Base-by-base conservation (phyloP, 495 filamentous ascomycete genomes). In the Delitschia confertaspora region DNA sequence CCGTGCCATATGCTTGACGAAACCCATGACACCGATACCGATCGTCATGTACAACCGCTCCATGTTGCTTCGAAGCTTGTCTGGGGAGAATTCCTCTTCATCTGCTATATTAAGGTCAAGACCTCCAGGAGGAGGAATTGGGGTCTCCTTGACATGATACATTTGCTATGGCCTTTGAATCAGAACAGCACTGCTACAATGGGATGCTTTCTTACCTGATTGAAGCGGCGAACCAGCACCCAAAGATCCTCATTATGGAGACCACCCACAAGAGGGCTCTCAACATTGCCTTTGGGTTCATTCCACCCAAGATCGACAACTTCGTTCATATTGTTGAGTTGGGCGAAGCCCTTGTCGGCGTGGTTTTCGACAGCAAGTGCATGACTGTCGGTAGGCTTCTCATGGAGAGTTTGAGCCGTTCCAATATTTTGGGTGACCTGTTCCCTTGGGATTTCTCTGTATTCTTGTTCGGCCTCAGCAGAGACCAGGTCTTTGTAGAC, bases 11-110 rank as follows among this genome's bases (percentile, higher is more conserved):
- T 94, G 87, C 42, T 87, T 85, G 7, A 70, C 74, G 32, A 78
- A 70, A 0, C 69, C 73, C 10, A 83, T 69, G 33, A 85, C 14
- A 1, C 80, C 77, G 22, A 91, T 74, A 2, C 82, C 68, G 8
- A 93, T 76, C 0, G 83, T 85, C 68, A 80, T 88, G 60, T 94
- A 94, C 20, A 93, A 71, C 6, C 87, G 68, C 60, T 94, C 87
- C n/a, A 93, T 49, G 27, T 78, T 86, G 14, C 76, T 76, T 13
- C 87, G 72, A 49, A 94, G 62, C 57, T 93, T 93, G 60, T 93
- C 87, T 0, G 87, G 87, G 0, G 82, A 83, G 60, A 88, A 91
- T 47, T 85, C 78, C 27, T 93, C 86, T 45, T 88, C 78, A 25
- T 87, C 81, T 0, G 82, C 79, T 33, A 84, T 79, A 42, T 85